Evolutionary conservation across 164 flowering plant species (phyloP).

Genomic region (Vitis vinifera): ASM3070453v1 NC_081815.1:4080001-4080500

Average conservation of each 20-base stretch:
- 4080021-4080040: constrained; percentile 27
- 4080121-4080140: constrained; percentile 2
- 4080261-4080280: no score
- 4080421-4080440: no score
- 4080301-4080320: no score
- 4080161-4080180: constrained; percentile 22
- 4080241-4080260: no score
- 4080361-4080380: no score
- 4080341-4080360: no score
- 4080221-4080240: not conserved
- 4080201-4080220: constrained; percentile 14
- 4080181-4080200: constrained; percentile 26
- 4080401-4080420: no score
- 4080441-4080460: not conserved
- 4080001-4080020: constrained; percentile 19
- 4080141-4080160: constrained; percentile 11
- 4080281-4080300: no score
- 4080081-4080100: constrained; percentile 6
- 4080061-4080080: not conserved
- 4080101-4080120: constrained; percentile 9
- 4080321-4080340: no score
- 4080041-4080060: constrained; percentile 15
- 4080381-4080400: no score
- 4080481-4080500: constrained; percentile 15
- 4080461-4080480: not conserved